Base-by-base conservation (phyloP, 2,329 filamentous ascomycete species). In the Colletotrichum coccodes region DNA sequence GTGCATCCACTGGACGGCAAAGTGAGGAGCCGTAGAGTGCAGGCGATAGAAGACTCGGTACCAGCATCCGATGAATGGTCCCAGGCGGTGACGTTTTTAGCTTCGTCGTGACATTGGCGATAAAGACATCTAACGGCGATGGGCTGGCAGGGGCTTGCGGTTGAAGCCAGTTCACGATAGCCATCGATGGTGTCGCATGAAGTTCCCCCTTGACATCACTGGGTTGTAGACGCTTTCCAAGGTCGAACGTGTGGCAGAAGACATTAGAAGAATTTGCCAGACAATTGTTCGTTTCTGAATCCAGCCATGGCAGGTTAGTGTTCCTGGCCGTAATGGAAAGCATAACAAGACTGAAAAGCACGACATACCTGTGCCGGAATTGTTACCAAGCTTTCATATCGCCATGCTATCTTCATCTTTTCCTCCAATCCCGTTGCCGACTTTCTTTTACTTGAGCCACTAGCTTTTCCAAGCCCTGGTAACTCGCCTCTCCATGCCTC, bases 391-490 rank as follows among this genome's bases (percentile, higher is more conserved):
- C 90, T 88, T 80, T 98, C 95, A 81, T 99, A 99, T 79, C 96
- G 88, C 96, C 96, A 99, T 4, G 96, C 96, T 83, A 99, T 99
- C 83, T 97, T 98, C 96, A 99, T 98, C 80, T 91, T 95, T 71
- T 95, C 92, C 16, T 86, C 85, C 2, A 80, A 75, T 3, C 77
- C 72, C 18, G 76, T 62, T 44, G 84, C 82, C 36, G 85, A 73
- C 63, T 56, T 78, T 82, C 73, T 72, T 69, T 47, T 75, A 77
- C 79, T 75, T 84, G 58, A 84, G 80, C 71, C 77, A 54, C 75
- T 73, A 18, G 80, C 78, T 11, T 75, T 81, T 2, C 85, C 86
- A 38, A 97, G 79, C 0, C 92, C 95, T 3, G 96, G 96, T 26
- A 99, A 83, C 73, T 95, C 94, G 71, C 92, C 86, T 42, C 90